A percentile compares a stretch with the other conserved stretches of the same genome.
phyloP scores from a whole-genome alignment of 2,329 filamentous ascomycete genomes.

The Exophiala aquamarina region DNA sequence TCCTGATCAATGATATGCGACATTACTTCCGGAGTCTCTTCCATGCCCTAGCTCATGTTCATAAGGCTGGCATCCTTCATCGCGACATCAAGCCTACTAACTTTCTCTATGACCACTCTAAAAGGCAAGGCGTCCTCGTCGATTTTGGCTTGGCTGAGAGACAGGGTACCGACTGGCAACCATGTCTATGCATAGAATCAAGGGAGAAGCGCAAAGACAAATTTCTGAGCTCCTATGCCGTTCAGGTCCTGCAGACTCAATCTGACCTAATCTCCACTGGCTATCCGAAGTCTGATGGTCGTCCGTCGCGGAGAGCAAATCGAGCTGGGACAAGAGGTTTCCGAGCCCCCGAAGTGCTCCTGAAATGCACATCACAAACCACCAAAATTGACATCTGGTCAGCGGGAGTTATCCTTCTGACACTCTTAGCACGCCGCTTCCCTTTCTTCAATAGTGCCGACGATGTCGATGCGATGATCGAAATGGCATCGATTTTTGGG shows the following conservation, averaged over 20 bases:
- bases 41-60: constrained; percentile 78
- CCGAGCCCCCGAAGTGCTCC: constrained; percentile 90
- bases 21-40: constrained; percentile 89
- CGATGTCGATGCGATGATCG: constrained; percentile 95
- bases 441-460: constrained; percentile 99
- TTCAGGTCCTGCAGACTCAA: constrained; percentile 38
- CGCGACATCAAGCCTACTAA: constrained; percentile 92
- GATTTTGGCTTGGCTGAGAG: constrained; percentile 95
- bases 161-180: constrained; percentile 69
- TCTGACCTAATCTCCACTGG: constrained; percentile 51
- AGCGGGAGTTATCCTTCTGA: constrained; percentile 94
- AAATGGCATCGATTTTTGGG: constrained; percentile 95
- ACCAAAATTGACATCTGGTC: constrained; percentile 97
- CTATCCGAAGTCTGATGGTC: constrained; percentile 86
- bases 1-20: constrained; percentile 81
- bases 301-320: constrained; percentile 86
- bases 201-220: constrained; percentile 59
- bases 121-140: constrained; percentile 85
- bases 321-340: constrained; percentile 93
- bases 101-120: constrained; percentile 35
- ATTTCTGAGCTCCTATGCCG: constrained; percentile 29
- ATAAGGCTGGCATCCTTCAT: constrained; percentile 82
- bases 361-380: constrained; percentile 95
- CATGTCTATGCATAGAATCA: constrained; percentile 76
- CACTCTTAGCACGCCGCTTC: constrained; percentile 85